Evolutionary conservation across 2,329 filamentous ascomycete species (phyloP), one percentile per base, ranked within the genome.

Genomic region (Helotiales sp.): DNA sequence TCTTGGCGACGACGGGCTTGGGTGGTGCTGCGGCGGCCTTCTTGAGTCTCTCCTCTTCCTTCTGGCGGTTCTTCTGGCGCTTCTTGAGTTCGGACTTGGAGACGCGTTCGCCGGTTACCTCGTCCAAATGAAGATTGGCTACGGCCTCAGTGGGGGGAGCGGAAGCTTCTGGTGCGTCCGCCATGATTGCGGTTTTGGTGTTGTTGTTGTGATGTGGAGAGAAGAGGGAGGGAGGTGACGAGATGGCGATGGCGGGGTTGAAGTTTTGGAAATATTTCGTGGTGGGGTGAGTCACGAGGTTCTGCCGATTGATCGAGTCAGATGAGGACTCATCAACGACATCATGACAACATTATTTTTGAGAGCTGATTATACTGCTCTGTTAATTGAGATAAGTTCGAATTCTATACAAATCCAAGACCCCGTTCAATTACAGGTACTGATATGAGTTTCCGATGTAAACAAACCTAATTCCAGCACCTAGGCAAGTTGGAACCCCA

Each of bases 51-150:
- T 93, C 92, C 73, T 91, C 91, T 69, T 96, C 93, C 81, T 87
- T 89, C 80, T 95, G 88, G 73, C 95, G 90, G 78, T 90, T 86
- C 92, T 99, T 99, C 84, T 94, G 88, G 77, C 95, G 90, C 84
- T 93, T 95, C 93, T 99, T 99, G 80, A 98, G 85, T 82, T 94
- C 91, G 17, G 89, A 88, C 89, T 94, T 94, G 83, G 91, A 94
- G 69, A 91, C 79, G 80, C 82, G 89, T 83, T 99, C 96, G 76
- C 96, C 96, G 15, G 96, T 98, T 71, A 94, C 93, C 77, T 96
- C 93, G 80, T 99, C 96, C 60, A 96, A 87, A 80, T 94, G 87
- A 74, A 97, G 86, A 57, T 77, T 75, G 30, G 72, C 74, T 64
- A 74, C 30, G 11, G 71, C 40, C 61, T 76, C 75, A 17, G 69